Evolutionary conservation across 306 rosid species (phyloP).

Genomic region (Ormosia emarginata): DNA sequence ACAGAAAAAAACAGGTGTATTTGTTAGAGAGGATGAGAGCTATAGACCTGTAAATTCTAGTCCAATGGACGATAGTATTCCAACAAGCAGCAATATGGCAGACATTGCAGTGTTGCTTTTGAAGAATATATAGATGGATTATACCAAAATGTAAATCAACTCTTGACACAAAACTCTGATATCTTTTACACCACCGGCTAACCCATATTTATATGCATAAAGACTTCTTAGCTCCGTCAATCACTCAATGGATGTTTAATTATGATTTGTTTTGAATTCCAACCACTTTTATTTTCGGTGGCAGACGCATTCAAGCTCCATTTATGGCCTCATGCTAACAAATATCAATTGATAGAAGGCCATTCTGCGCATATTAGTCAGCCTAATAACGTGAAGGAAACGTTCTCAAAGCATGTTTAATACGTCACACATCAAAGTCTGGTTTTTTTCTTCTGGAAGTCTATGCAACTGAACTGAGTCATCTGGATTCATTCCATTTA

Average conservation of each 20-base stretch:
- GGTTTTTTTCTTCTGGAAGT: not conserved
- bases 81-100: not conserved
- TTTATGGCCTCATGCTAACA: not conserved
- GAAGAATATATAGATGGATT: not conserved
- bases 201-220: slow-evolving; percentile 21
- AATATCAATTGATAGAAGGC: not conserved
- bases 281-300: not conserved
- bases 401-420: not conserved
- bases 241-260: not conserved
- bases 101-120: not conserved
- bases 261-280: not conserved
- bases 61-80: slow-evolving; percentile 14
- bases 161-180: not conserved
- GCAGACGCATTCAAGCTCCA: not conserved
- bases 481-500: not conserved
- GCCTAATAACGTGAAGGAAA: not conserved
- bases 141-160: not conserved
- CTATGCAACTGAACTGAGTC: not conserved
- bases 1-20: too few species aligned
- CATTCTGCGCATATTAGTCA: not conserved
- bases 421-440: not conserved
- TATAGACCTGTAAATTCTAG: not conserved
- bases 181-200: not conserved
- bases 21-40: not conserved
- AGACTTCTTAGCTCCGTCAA: slow-evolving; percentile 20